These are phyloP conservation scores for Amaranthus hypochondriacus DNA, from an alignment of 148 eudicot genomes.

Conservation along the genomic window DNA sequence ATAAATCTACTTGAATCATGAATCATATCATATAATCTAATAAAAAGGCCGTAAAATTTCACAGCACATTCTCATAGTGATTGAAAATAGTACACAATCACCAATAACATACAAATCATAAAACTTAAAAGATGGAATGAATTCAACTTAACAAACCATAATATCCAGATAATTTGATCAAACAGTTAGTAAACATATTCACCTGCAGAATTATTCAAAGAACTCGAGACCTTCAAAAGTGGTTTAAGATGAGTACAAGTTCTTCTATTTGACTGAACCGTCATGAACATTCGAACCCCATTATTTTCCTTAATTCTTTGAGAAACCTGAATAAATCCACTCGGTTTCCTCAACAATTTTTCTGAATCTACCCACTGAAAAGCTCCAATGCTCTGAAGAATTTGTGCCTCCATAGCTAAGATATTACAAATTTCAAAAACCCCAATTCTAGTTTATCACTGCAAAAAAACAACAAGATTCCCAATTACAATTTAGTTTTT, in stretches of 20 bases:
- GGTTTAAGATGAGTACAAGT: constrained; percentile 24
- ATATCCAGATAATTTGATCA: neutral
- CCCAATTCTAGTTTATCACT: no score
- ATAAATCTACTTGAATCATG: no score
- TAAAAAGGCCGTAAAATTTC: no score
- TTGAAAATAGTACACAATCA: no score
- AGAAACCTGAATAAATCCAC: constrained; percentile 33
- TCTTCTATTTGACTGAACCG: constrained; percentile 29
- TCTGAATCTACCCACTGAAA: constrained; percentile 42
- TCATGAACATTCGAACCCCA: constrained; percentile 29
- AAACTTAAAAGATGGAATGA: neutral
- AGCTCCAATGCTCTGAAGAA: constrained; percentile 41
- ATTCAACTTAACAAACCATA: neutral
- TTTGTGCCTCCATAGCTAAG: constrained; percentile 45
- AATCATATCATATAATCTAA: no score
- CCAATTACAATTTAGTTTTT: no score
- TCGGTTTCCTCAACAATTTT: constrained; percentile 32
- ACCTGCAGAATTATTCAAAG: constrained; percentile 52
- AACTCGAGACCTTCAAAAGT: constrained; percentile 42
- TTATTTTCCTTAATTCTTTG: constrained; percentile 28
- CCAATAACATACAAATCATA: neutral
- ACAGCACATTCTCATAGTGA: no score
- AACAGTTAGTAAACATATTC: constrained; percentile 9
- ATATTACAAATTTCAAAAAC: no score
- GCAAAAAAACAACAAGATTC: no score